A percentile compares a stretch with the other conserved stretches of the same genome.
These are phyloP conservation scores for Penicillium sp. DNA, from an alignment of 2,329 filamentous ascomycete genomes.

Conservation along the genomic window DNA sequence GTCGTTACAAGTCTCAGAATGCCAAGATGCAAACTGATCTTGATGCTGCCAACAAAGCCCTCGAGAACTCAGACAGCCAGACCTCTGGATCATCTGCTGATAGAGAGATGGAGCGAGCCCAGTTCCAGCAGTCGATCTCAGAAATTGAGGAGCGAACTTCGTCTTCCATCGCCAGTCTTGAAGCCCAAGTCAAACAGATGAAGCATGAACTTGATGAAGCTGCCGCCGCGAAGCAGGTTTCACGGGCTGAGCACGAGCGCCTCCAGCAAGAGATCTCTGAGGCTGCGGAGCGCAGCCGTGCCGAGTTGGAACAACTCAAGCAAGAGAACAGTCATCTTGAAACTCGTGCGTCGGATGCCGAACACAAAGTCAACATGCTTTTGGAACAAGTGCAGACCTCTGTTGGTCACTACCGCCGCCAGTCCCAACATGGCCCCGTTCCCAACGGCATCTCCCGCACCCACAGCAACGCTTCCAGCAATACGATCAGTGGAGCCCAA, in stretches of 20 bases:
- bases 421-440: conserved; percentile 52
- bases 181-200: conserved; percentile 69
- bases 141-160: conserved; percentile 69
- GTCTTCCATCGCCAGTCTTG: conserved; percentile 65
- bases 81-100: conserved; percentile 53
- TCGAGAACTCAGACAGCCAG: conserved; percentile 40
- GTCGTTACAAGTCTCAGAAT: conserved; percentile 87
- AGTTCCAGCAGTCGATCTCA: conserved; percentile 68
- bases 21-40: conserved; percentile 78
- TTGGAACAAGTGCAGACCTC: conserved; percentile 93
- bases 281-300: conserved; percentile 57
- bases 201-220: conserved; percentile 68
- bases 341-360: conserved; percentile 81
- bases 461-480: conserved; percentile 58
- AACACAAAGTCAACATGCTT: conserved; percentile 88
- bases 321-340: conserved; percentile 81
- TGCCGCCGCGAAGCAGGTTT: conserved; percentile 68
- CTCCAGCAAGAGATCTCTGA: conserved; percentile 59
- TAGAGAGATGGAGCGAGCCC: conserved; percentile 74
- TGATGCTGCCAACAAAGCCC: conserved; percentile 62
- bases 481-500: conserved; percentile 35
- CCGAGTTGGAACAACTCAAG: conserved; percentile 78
- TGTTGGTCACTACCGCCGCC: conserved; percentile 91
- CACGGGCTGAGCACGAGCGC: conserved; percentile 58
- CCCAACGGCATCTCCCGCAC: conserved; percentile 48